These are phyloP conservation scores for Penicillium sp. DNA, from an alignment of 2,329 filamentous ascomycete genomes.

Conservation along the genomic window DNA sequence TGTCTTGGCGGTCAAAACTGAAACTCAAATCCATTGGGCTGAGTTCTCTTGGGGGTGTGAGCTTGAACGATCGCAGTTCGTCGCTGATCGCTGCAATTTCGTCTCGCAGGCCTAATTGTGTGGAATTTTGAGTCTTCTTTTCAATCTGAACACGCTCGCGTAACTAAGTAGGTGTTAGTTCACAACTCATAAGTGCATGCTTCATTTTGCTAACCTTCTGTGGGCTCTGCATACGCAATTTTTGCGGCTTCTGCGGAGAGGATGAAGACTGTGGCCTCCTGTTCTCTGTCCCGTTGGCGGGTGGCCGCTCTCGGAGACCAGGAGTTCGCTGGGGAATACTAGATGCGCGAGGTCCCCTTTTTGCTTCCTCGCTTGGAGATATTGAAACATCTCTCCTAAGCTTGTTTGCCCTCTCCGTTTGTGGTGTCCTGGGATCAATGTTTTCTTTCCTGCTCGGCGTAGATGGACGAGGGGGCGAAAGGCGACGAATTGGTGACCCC, in stretches of 20 bases:
- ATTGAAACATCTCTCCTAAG: conserved; percentile 34
- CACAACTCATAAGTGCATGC: neutral
- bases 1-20: conserved; percentile 31
- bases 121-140: conserved; percentile 70
- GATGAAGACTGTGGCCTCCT: conserved; percentile 54
- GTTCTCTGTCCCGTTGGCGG: conserved; percentile 34
- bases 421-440: conserved; percentile 35
- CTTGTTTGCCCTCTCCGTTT: conserved; percentile 36
- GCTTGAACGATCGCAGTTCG: conserved; percentile 64
- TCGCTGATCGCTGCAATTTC: conserved; percentile 80
- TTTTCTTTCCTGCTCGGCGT: conserved; percentile 45
- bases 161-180: conserved; percentile 38
- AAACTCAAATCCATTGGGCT: conserved; percentile 25
- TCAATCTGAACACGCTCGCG: conserved; percentile 84
- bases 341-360: conserved; percentile 50
- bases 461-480: conserved; percentile 35
- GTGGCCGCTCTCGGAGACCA: conserved; percentile 38
- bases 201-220: conserved; percentile 51
- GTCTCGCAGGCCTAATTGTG: conserved; percentile 68
- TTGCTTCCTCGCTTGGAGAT: conserved; percentile 40
- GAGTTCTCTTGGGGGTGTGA: conserved; percentile 35
- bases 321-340: conserved; percentile 50
- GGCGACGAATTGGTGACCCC: conserved; percentile 33
- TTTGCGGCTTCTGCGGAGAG: conserved; percentile 71
- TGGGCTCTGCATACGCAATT: conserved; percentile 66